Evolutionary conservation across 768 basidiomycete genomes (phyloP).

Genomic region (Suillus weaverae): DNA sequence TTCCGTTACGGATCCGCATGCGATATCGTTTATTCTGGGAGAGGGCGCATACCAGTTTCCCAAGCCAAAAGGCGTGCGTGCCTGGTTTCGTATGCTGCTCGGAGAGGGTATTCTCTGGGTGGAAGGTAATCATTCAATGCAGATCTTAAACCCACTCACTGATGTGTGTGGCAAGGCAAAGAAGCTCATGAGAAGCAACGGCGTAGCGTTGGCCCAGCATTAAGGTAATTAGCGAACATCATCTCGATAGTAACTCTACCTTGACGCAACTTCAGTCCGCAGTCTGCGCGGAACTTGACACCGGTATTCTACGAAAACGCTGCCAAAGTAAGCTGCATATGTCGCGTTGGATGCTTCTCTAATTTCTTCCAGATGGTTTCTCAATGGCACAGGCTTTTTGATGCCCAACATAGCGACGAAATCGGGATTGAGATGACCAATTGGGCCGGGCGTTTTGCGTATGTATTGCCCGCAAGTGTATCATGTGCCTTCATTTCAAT

Average conservation of each 20-base stretch:
- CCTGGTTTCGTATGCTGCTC: slow-evolving; percentile 61
- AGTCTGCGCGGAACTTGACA: slow-evolving; percentile 52
- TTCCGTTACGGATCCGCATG: slow-evolving; percentile 54
- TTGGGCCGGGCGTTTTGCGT: slow-evolving; percentile 66
- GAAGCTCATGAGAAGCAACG: slow-evolving; percentile 57
- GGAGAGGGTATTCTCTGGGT: slow-evolving; percentile 68
- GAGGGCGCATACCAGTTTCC: slow-evolving; percentile 59
- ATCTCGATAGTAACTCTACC: slow-evolving; percentile 3
- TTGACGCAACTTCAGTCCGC: slow-evolving; percentile 36
- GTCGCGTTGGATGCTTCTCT: slow-evolving; percentile 3
- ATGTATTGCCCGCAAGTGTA: slow-evolving; percentile 22
- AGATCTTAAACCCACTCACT: slow-evolving; percentile 7
- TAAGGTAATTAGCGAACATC: slow-evolving; percentile 42
- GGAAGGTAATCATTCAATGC: slow-evolving; percentile 45
- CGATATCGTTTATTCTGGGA: slow-evolving; percentile 54
- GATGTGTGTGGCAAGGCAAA: slow-evolving; percentile 40
- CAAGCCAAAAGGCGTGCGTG: slow-evolving; percentile 60
- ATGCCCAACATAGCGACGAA: slow-evolving; percentile 39
- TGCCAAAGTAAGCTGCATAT: slow-evolving; percentile 30
- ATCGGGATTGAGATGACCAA: slow-evolving; percentile 54
- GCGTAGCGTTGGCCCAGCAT: slow-evolving; percentile 52
- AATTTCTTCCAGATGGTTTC: slow-evolving; percentile 36
- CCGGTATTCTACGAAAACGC: slow-evolving; percentile 58
- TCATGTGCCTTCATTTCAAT: slow-evolving; percentile 3
- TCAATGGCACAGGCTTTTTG: slow-evolving; percentile 51